A percentile compares a stretch with the other conserved stretches of the same genome.
These are phyloP conservation scores for Omphalea diandra DNA, from an alignment of 441 rosid genomes.

Conservation along the genomic window DNA sequence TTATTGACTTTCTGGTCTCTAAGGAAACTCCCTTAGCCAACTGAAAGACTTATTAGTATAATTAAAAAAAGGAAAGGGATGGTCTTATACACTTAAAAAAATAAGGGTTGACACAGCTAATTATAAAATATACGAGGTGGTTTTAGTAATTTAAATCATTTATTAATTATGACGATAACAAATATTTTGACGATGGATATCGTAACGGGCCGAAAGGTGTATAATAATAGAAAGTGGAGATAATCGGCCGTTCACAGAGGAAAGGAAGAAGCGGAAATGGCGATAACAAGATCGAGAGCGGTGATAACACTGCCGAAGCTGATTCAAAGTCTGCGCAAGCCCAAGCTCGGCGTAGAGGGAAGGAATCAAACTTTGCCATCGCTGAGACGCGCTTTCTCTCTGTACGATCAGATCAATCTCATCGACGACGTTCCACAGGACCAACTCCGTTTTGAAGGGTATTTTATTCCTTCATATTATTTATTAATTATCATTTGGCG, in stretches of 20 bases:
- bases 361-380: constrained; percentile 51
- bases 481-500: background rate
- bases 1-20: too few species aligned
- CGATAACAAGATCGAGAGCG: constrained; percentile 48
- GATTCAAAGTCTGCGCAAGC: constrained; percentile 52
- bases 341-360: constrained; percentile 23
- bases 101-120: too few species aligned
- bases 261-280: background rate
- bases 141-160: too few species aligned
- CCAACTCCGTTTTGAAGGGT: constrained; percentile 90
- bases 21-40: too few species aligned
- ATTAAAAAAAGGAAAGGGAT: too few species aligned
- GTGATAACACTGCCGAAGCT: constrained; percentile 51
- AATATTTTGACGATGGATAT: too few species aligned
- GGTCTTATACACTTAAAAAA: too few species aligned
- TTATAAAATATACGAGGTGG: too few species aligned
- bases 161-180: too few species aligned
- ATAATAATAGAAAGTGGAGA: too few species aligned
- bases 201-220: too few species aligned
- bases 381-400: constrained; percentile 83
- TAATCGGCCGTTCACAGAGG: background rate
- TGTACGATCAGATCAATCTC: constrained; percentile 92
- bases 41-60: too few species aligned
- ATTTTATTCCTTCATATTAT: background rate
- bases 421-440: constrained; percentile 85